These are phyloP conservation scores for Scedosporium aurantiacum DNA, from an alignment of 2,329 filamentous ascomycete species.

Conservation along the genomic window DNA sequence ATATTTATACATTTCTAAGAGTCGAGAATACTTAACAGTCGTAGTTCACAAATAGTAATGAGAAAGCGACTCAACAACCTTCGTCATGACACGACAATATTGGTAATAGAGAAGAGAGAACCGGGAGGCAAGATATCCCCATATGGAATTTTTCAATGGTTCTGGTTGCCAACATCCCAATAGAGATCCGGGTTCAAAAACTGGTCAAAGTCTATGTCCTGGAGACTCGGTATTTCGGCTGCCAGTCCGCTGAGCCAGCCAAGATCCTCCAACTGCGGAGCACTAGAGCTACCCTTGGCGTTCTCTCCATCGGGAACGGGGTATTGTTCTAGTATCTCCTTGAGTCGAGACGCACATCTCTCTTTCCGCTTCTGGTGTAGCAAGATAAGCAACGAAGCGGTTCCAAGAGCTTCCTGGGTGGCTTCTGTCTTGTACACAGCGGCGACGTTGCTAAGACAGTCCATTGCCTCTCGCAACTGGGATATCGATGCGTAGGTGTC, in stretches of 20 bases:
- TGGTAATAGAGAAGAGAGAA: no score
- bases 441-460: slow-evolving; percentile 28
- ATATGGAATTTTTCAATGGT: no score
- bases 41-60: no score
- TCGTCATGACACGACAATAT: no score
- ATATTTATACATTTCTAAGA: no score
- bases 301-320: slow-evolving; percentile 14
- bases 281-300: background rate
- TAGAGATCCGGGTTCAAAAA: slow-evolving; percentile 9
- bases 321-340: slow-evolving; percentile 25
- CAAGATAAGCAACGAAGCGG: slow-evolving; percentile 40
- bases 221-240: slow-evolving; percentile 30
- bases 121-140: no score
- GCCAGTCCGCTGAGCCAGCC: slow-evolving; percentile 31
- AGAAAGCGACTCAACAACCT: no score
- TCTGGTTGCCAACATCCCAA: slow-evolving; percentile 7
- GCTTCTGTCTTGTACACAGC: slow-evolving; percentile 32
- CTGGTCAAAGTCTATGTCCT: slow-evolving; percentile 31
- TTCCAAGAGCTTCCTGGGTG: slow-evolving; percentile 42
- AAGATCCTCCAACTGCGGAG: slow-evolving; percentile 18
- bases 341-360: slow-evolving; percentile 26
- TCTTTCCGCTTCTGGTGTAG: slow-evolving; percentile 41
- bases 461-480: slow-evolving; percentile 39
- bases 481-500: slow-evolving; percentile 37
- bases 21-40: no score